Evolutionary conservation across 164 flowering plant species (phyloP), one percentile per base, ranked within the genome.

Genomic region (Euptelea pleiosperma): DNA sequence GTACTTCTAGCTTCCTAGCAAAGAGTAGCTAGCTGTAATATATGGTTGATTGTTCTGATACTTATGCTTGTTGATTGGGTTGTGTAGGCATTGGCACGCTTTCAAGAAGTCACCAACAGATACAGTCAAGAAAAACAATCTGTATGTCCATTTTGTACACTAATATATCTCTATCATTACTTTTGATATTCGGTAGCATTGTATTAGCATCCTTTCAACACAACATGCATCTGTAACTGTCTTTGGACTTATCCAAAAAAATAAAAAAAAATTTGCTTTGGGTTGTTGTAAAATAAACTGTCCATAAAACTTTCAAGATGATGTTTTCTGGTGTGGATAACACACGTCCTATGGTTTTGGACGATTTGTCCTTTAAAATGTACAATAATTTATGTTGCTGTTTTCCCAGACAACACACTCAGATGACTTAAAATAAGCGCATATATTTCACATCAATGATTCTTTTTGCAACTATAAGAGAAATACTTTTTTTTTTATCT

Each of bases 101-200:
- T 79, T 75, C 98, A 91, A 69, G 96, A 94, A 76, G 96, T 83
- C 47, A 91, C 91, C 39, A 84, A 83, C 62, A 69, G 89, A 81
- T 94, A 91, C 75, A 79, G 64, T 70, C 83, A 91, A 68, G 98
- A 91, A 72, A 94, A 91, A 74, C 96, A 87, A 63, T 51, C 82
- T 59, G 99, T 94, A 84, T 37, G 97, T 81, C 56, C 37, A 43
- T 18, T 50, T 57, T 54, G 26, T 22, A n/a, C 31, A 3, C 25
- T 50, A 3, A n/a, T 45, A 28, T 56, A 25, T 34, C 1, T 15
- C 4, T 25, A 16, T 22, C n/a, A 36, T 55, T 18, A 14, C 48
- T 21, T 62, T 16, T 24, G 44, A 39, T 55, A 39, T 25, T 59
- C 8, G 24, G 19, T n/a, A 5, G 11, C 7, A 10, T 15, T n/a